Evolutionary conservation across 352 stramenopile species (phyloP).

Genomic region (Albugo laibachii): DNA sequence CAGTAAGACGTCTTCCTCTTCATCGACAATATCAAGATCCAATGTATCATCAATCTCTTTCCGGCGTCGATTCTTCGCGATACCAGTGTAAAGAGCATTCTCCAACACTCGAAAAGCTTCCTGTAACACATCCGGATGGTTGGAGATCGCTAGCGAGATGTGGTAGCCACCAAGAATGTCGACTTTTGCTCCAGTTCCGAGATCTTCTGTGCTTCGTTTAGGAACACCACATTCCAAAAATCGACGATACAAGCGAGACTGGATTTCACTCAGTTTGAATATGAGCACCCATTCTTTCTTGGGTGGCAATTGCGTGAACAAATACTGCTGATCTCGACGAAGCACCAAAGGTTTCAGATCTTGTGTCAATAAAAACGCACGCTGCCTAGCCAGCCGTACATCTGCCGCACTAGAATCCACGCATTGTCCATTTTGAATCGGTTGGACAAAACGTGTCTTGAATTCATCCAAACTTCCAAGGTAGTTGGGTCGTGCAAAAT

Average conservation of each 20-base stretch:
- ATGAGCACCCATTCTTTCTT: slow-evolving; percentile 81
- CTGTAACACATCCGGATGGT: slow-evolving; percentile 68
- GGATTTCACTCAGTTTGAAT: slow-evolving; percentile 56
- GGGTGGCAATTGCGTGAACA: slow-evolving; percentile 63
- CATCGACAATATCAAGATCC: slow-evolving; percentile 15
- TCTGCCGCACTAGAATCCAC: slow-evolving; percentile 59
- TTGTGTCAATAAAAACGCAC: slow-evolving; percentile 59
- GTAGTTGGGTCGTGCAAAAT: slow-evolving; percentile 70
- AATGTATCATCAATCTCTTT: slow-evolving; percentile 4
- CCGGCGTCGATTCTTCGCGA: slow-evolving; percentile 13
- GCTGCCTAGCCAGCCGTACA: slow-evolving; percentile 38
- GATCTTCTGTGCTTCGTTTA: slow-evolving; percentile 14
- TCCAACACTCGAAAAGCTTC: slow-evolving; percentile 46
- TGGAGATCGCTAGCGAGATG: slow-evolving; percentile 73
- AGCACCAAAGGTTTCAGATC: slow-evolving; percentile 67
- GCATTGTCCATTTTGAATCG: slow-evolving; percentile 76
- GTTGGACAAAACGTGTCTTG: slow-evolving; percentile 79
- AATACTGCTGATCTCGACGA: slow-evolving; percentile 69
- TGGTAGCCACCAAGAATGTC: slow-evolving; percentile 75
- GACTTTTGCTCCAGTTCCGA: slow-evolving; percentile 10
- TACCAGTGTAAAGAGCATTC: slow-evolving; percentile 21
- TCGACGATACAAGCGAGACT: slow-evolving; percentile 46
- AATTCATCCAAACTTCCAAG: slow-evolving; percentile 69
- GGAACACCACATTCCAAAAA: slow-evolving; percentile 50
- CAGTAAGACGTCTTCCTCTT: slow-evolving; percentile 16